phyloP scores from a whole-genome alignment of 1,139 yeast species.

The Saccharomyces pastorianus region DNA sequence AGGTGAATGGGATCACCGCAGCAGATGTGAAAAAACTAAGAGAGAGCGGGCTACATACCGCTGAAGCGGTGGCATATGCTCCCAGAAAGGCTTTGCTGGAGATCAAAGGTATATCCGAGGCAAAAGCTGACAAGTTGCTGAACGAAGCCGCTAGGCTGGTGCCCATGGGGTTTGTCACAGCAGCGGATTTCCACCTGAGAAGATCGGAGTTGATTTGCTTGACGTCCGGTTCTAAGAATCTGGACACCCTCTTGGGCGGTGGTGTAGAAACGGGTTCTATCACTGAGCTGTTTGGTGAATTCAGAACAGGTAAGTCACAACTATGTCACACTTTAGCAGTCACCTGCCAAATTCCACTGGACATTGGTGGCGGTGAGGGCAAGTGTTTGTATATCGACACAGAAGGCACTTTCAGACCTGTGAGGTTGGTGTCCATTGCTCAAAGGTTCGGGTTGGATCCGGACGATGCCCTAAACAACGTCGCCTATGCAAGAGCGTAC shows the following conservation, averaged over 20 bases:
- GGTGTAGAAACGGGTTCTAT: constrained; percentile 97
- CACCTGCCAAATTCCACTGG: constrained; percentile 92
- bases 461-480: constrained; percentile 91
- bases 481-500: constrained; percentile 94
- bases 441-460: constrained; percentile 87
- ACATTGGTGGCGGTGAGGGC: constrained; percentile 99
- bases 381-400: constrained; percentile 94
- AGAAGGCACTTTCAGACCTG: constrained; percentile 96
- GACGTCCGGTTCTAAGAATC: constrained; percentile 90
- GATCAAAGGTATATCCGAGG: constrained; percentile 91
- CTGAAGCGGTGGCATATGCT: constrained; percentile 85
- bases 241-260: constrained; percentile 90
- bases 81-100: constrained; percentile 69
- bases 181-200: constrained; percentile 86
- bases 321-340: constrained; percentile 94
- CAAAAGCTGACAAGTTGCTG: constrained; percentile 81
- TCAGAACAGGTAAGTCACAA: constrained; percentile 96
- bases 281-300: constrained; percentile 95
- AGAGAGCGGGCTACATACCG: constrained; percentile 82
- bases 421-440: constrained; percentile 81
- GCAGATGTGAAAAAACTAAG: constrained; percentile 73
- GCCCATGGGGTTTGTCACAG: constrained; percentile 96
- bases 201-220: constrained; percentile 85
- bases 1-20: constrained; percentile 81
- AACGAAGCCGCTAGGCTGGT: constrained; percentile 80